phyloP scores from a whole-genome alignment of 768 basidiomycete species.

The Boletus bicolor region DNA sequence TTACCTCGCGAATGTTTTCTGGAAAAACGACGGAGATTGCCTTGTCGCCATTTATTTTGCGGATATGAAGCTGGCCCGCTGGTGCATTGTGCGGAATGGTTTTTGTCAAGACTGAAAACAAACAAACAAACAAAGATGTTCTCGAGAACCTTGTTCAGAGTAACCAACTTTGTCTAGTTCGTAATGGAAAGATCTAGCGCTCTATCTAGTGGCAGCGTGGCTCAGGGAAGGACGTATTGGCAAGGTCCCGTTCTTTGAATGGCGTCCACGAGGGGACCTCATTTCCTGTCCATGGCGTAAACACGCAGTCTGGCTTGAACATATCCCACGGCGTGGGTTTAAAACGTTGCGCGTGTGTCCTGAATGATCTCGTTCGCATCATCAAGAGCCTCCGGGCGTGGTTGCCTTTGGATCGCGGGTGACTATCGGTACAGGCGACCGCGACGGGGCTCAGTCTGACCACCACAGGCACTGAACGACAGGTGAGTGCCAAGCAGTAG shows the following conservation, averaged over 20 bases:
- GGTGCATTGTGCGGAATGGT: not conserved
- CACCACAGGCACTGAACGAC: not conserved
- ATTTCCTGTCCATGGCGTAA: constrained; percentile 24
- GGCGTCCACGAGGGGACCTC: constrained; percentile 30
- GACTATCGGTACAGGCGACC: not conserved
- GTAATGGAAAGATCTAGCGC: not conserved
- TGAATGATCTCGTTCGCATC: constrained; percentile 3
- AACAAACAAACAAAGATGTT: not conserved
- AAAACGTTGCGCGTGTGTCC: constrained; percentile 13
- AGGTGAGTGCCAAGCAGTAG: not conserved
- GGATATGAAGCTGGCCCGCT: not conserved
- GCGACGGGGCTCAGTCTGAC: not conserved
- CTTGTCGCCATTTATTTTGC: not conserved
- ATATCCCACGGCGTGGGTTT: constrained; percentile 20
- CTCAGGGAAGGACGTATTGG: not conserved
- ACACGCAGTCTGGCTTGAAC: constrained; percentile 16
- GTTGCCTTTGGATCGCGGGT: not conserved
- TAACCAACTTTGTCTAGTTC: not conserved
- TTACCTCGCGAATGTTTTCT: not conserved
- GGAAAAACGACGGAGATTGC: not conserved
- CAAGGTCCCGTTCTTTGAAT: constrained; percentile 5
- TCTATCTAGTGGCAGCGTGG: not conserved
- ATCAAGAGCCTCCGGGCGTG: not conserved
- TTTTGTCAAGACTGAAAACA: not conserved
- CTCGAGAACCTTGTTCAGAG: not conserved